phyloP scores from a whole-genome alignment of 805 yeast genomes.

The Yamadazyma tumulicola region DNA sequence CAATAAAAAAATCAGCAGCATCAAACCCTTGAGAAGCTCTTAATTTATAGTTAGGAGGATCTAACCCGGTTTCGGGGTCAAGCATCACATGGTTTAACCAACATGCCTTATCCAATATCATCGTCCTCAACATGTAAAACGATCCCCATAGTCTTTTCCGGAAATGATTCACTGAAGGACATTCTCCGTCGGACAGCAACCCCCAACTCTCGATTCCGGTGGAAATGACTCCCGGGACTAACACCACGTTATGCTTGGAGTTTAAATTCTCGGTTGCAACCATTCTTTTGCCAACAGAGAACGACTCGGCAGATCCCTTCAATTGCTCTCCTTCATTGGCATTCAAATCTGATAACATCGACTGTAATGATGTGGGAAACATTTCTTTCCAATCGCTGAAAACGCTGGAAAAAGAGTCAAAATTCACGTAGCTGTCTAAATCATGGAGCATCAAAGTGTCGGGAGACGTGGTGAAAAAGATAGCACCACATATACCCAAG shows the following conservation, averaged over 20 bases:
- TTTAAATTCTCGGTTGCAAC: constrained; percentile 46
- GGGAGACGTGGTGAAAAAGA: constrained; percentile 46
- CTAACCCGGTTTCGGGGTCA: constrained; percentile 88
- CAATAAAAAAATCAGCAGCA: constrained; percentile 92
- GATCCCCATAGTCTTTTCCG: constrained; percentile 96
- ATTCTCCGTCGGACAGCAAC: constrained; percentile 64
- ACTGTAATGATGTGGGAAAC: constrained; percentile 63
- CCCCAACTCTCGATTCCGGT: constrained; percentile 97
- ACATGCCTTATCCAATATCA: constrained; percentile 87
- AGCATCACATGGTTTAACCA: constrained; percentile 91
- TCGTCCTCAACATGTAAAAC: constrained; percentile 87
- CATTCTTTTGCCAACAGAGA: constrained; percentile 78
- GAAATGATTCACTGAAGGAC: constrained; percentile 82
- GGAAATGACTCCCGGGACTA: constrained; percentile 95
- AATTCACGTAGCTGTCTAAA: constrained; percentile 46
- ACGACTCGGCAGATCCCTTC: constrained; percentile 69
- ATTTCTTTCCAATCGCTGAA: constrained; percentile 64
- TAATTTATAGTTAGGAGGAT: constrained; percentile 76
- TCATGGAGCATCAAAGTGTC: constrained; percentile 42
- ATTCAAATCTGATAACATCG: constrained; percentile 56
- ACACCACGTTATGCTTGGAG: constrained; percentile 73
- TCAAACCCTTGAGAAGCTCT: constrained; percentile 96
- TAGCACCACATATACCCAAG: constrained; percentile 63
- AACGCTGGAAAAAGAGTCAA: constrained; percentile 52
- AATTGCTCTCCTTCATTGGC: constrained; percentile 28